phyloP scores from a whole-genome alignment of 352 stramenopile genomes.

The Thraustochytrium sp. region DNA sequence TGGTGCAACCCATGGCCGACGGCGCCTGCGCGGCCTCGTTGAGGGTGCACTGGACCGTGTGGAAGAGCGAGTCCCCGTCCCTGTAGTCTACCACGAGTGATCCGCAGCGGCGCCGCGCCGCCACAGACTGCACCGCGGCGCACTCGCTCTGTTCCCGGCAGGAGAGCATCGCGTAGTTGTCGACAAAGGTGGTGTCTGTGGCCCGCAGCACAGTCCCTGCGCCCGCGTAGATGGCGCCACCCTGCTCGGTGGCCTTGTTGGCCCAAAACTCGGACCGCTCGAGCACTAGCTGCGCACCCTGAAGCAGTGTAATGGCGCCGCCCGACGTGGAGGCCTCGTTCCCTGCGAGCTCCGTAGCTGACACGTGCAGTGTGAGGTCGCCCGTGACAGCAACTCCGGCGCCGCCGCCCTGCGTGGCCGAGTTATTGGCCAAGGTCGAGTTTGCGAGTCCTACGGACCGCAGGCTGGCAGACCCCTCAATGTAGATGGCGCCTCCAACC shows the following conservation, averaged over 20 bases:
- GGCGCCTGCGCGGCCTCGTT: not conserved
- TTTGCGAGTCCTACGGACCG: too few relatives aligned
- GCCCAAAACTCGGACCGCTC: not conserved
- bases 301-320: not conserved
- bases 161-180: not conserved
- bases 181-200: not conserved
- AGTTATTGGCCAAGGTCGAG: too few relatives aligned
- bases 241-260: not conserved
- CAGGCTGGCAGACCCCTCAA: too few relatives aligned
- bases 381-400: too few relatives aligned
- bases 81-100: too few relatives aligned
- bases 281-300: not conserved
- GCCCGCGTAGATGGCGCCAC: not conserved
- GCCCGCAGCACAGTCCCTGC: not conserved
- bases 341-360: too few relatives aligned
- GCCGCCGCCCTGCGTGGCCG: too few relatives aligned
- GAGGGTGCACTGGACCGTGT: not conserved
- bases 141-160: not conserved
- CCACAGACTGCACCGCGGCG: not conserved
- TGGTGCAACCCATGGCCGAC: not conserved
- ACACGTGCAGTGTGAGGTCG: too few relatives aligned
- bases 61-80: too few relatives aligned
- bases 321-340: too few relatives aligned
- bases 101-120: too few relatives aligned
- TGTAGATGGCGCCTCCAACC: too few relatives aligned